A percentile compares a stretch with the other conserved stretches of the same genome.
These are phyloP conservation scores for Dissophora ornata DNA, from an alignment of 192 early-diverging fungal genomes.

Conservation along the genomic window DNA sequence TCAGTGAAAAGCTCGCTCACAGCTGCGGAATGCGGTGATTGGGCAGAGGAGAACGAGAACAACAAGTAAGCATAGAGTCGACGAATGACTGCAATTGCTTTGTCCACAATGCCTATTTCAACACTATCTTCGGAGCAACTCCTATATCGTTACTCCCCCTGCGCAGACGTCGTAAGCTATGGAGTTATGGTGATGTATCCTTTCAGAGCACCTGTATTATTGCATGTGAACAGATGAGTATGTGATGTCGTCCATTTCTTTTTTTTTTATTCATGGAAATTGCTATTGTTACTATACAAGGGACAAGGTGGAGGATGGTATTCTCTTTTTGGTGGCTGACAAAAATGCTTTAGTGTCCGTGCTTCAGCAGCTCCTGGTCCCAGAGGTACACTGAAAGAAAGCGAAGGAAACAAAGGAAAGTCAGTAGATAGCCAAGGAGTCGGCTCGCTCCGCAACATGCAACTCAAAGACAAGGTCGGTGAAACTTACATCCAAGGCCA, in stretches of 20 bases:
- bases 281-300: neutral
- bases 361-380: constrained; percentile 63
- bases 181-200: too few relatives aligned
- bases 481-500: constrained; percentile 48
- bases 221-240: too few relatives aligned
- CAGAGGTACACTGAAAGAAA: constrained; percentile 59
- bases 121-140: too few relatives aligned
- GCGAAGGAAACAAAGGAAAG: neutral
- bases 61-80: too few relatives aligned
- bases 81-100: too few relatives aligned
- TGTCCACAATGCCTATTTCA: too few relatives aligned
- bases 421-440: constrained; percentile 6
- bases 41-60: too few relatives aligned
- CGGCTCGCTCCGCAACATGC: neutral
- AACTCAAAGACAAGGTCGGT: neutral
- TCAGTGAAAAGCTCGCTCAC: neutral
- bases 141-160: too few relatives aligned
- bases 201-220: too few relatives aligned
- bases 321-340: too few relatives aligned
- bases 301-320: neutral
- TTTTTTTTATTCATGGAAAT: neutral
- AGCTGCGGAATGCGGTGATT: neutral
- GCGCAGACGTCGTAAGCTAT: too few relatives aligned
- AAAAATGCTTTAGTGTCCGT: neutral
- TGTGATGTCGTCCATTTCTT: too few relatives aligned